Percentiles rank a stretch among this genome's conserved stretches.
These are phyloP conservation scores for Patellifolia procumbens DNA, from an alignment of 179 eudicot species.

Conservation along the genomic window DNA sequence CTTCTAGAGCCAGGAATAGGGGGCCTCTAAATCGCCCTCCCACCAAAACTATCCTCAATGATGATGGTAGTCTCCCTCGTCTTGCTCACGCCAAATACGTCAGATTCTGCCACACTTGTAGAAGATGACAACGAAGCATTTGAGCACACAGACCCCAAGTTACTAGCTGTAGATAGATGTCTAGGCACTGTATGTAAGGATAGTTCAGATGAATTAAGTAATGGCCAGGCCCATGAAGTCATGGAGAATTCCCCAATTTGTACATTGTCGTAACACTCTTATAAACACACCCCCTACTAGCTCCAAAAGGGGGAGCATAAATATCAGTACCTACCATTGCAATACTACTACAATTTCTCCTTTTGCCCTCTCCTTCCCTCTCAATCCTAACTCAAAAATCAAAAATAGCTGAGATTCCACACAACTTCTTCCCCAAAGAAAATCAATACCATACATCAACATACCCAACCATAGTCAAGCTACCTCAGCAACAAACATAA, in stretches of 20 bases:
- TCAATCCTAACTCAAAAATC: slow-evolving; percentile 12
- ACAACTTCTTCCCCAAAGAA: not conserved
- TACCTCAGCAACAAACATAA: slow-evolving; percentile 13
- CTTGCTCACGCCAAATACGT: slow-evolving; percentile 38
- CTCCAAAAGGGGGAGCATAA: slow-evolving; percentile 9
- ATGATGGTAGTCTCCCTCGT: slow-evolving; percentile 13
- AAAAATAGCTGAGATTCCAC: not conserved
- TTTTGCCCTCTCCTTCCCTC: slow-evolving; percentile 13
- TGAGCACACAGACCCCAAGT: slow-evolving; percentile 39
- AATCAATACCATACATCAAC: not conserved
- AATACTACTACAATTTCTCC: not conserved
- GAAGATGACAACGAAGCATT: slow-evolving; percentile 44
- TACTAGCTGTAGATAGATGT: slow-evolving; percentile 31
- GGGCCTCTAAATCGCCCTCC: slow-evolving; percentile 33
- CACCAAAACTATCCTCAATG: slow-evolving; percentile 30
- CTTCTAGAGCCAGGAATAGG: slow-evolving; percentile 26
- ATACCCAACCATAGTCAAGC: slow-evolving; percentile 13
- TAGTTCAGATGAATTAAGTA: slow-evolving; percentile 35
- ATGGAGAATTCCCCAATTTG: slow-evolving; percentile 45
- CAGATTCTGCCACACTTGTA: slow-evolving; percentile 34
- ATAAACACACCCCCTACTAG: slow-evolving; percentile 17
- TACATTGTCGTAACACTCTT: slow-evolving; percentile 41
- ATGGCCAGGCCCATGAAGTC: slow-evolving; percentile 51
- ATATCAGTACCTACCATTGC: slow-evolving; percentile 12
- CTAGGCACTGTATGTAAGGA: slow-evolving; percentile 30